Evolutionary conservation across 805 yeast genomes (phyloP), one percentile per base, ranked within the genome.

Genomic region (Kazachstania viticola): DNA sequence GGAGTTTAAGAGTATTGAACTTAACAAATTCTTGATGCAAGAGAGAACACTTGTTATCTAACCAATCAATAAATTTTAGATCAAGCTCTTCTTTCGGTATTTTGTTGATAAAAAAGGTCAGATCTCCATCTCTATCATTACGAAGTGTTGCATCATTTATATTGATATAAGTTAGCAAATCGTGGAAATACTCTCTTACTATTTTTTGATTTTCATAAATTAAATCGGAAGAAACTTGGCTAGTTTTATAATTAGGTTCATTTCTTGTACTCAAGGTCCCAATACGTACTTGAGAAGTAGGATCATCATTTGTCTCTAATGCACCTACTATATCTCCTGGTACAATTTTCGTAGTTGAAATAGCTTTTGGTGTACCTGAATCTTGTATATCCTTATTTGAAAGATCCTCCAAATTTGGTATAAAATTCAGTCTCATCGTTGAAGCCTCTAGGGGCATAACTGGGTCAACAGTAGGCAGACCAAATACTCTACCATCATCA

Each of bases 31-130:
- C 60, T 13, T 55, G 46, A 14, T 75, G 52, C 62, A 79, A 64
- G 21, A 51, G 56, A 4, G 63, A 60, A 22, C 74, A 62, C 18
- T 67, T 65, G 18, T 61, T 60, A 21, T 61, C 49, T 5, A 80
- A 55, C 94, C 94, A 84, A 37, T 79, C 71, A 30, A 65, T 63
- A n/a, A 83, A 68, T 0, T 79, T 71, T 78, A 77, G 73, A 9
- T 69, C 62, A 42, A 80, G 61, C 46, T 80, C 85, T 17, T 69
- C 69, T 19, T 68, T 73, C 0, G 88, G 87, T 72, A 80, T 73
- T 27, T 72, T 73, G 1, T 74, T 64, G 5, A 79, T 71, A 44
- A 79, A 79, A 30, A 62, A 62, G 0, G 81, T 71, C 15, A 80
- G 54, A 18, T 68, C 67, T 1, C 88, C 85, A 36, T 76, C 82